A percentile compares a stretch with the other conserved stretches of the same genome.
Conservation (phyloP, 805 yeast species). For the Ogataea nakhonphanomensis region DNA sequence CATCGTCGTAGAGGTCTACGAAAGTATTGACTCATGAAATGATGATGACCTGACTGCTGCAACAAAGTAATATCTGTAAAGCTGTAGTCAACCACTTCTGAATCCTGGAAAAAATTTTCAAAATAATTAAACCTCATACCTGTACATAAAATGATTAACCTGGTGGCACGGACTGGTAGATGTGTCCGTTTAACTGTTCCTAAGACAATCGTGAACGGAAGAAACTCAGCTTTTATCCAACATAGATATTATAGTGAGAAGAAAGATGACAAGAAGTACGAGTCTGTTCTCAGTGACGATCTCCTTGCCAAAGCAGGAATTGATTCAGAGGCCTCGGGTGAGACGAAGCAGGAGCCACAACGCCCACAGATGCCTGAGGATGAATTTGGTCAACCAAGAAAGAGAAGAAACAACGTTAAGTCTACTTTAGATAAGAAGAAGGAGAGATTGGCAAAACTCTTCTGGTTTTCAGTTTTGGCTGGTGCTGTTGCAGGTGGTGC, state of each 20-base stretch:
- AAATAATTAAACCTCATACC: constrained; percentile 1
- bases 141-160: constrained; percentile 9
- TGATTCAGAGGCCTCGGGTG: constrained; percentile 34
- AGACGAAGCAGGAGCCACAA: constrained; percentile 10
- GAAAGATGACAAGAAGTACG: constrained; percentile 27
- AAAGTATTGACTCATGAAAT: constrained; percentile 74
- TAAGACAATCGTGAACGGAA: background rate
- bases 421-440: constrained; percentile 78
- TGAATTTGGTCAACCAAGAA: constrained; percentile 33
- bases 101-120: constrained; percentile 6
- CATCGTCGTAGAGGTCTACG: constrained; percentile 97
- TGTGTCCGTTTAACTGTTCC: constrained; percentile 2
- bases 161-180: constrained; percentile 8
- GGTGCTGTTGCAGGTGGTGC: constrained; percentile 50
- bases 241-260: constrained; percentile 23
- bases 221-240: constrained; percentile 1
- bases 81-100: background rate
- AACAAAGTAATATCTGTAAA: constrained; percentile 38
- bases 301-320: constrained; percentile 81
- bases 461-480: constrained; percentile 58
- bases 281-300: constrained; percentile 75
- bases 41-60: constrained; percentile 94
- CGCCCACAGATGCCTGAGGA: constrained; percentile 21
- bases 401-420: constrained; percentile 53
- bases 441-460: constrained; percentile 74